Evolutionary conservation across 176 grass and related monocot genomes (phyloP).

Genomic region (Themeda triandra): DNA sequence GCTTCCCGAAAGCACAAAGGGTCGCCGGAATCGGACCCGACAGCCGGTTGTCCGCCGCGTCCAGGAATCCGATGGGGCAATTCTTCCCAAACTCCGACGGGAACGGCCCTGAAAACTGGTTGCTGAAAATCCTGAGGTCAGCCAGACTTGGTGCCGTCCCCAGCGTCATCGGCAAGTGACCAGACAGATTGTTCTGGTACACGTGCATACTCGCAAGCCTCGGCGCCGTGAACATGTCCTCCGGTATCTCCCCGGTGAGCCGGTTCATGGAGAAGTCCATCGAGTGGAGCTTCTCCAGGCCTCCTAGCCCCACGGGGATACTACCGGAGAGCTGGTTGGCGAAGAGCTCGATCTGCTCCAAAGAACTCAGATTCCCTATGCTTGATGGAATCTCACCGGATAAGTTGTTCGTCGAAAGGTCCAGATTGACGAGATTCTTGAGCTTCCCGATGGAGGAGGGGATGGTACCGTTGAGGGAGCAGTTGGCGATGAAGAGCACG

Average conservation of each 20-base stretch:
- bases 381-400: constrained; percentile 49
- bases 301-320: constrained; percentile 63
- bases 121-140: constrained; percentile 62
- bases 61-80: constrained; percentile 46
- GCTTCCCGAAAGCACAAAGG: constrained; percentile 46
- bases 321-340: constrained; percentile 54
- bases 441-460: constrained; percentile 63
- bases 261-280: constrained; percentile 64
- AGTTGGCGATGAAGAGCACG: constrained; percentile 54
- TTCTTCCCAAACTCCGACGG: constrained; percentile 65
- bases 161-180: constrained; percentile 42
- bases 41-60: constrained; percentile 59
- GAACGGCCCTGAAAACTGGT: constrained; percentile 52
- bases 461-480: constrained; percentile 60
- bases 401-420: constrained; percentile 67
- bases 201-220: constrained; percentile 57
- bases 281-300: constrained; percentile 48
- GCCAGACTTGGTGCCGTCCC: constrained; percentile 25
- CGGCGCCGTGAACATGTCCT: constrained; percentile 63
- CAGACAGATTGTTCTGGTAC: constrained; percentile 63
- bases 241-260: constrained; percentile 54
- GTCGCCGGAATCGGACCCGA: constrained; percentile 57
- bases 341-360: constrained; percentile 82
- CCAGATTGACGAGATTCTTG: constrained; percentile 49
- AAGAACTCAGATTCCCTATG: constrained; percentile 37